Conservation (phyloP, 2,329 filamentous ascomycete species). For the Ceratocystis cubensis region DNA sequence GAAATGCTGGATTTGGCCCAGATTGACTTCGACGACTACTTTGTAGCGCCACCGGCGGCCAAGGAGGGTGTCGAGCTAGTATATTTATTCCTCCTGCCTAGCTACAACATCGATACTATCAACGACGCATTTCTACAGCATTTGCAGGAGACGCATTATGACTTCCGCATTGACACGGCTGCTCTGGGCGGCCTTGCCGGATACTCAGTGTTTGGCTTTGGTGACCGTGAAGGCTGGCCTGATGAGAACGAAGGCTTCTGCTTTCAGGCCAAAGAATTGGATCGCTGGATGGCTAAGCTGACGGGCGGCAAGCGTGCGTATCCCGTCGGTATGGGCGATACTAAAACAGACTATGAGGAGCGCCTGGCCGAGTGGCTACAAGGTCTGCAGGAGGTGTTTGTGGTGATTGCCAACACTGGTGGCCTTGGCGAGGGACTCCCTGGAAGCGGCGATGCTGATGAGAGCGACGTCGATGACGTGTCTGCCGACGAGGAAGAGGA, state of each 20-base stretch:
- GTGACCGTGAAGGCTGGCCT: conserved; percentile 84
- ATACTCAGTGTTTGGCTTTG: conserved; percentile 89
- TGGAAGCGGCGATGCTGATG: conserved; percentile 70
- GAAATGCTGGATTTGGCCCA: conserved; percentile 67
- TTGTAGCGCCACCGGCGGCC: conserved; percentile 60
- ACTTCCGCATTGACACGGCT: conserved; percentile 89
- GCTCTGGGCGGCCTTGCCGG: conserved; percentile 65
- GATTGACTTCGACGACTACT: conserved; percentile 86
- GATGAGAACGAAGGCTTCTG: conserved; percentile 85
- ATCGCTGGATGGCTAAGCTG: conserved; percentile 95
- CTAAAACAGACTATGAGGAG: conserved; percentile 56
- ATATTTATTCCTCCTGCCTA: conserved; percentile 75
- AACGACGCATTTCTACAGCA: conserved; percentile 79
- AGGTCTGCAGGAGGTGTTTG: conserved; percentile 61
- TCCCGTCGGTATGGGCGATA: conserved; percentile 77
- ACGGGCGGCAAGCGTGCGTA: conserved; percentile 77
- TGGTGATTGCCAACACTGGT: conserved; percentile 48
- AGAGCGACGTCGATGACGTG: conserved; percentile 67
- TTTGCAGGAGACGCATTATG: conserved; percentile 83
- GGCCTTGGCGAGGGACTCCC: conserved; percentile 51
- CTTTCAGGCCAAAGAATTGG: conserved; percentile 77
- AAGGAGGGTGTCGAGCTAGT: conserved; percentile 49
- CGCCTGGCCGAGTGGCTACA: conserved; percentile 64
- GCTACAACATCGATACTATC: conserved; percentile 90
- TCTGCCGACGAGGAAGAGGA: conserved; percentile 44